A percentile compares a stretch with the other conserved stretches of the same genome.
These are phyloP conservation scores for Alternaria triticina DNA, from an alignment of 2,329 filamentous ascomycete genomes.

Conservation along the genomic window DNA sequence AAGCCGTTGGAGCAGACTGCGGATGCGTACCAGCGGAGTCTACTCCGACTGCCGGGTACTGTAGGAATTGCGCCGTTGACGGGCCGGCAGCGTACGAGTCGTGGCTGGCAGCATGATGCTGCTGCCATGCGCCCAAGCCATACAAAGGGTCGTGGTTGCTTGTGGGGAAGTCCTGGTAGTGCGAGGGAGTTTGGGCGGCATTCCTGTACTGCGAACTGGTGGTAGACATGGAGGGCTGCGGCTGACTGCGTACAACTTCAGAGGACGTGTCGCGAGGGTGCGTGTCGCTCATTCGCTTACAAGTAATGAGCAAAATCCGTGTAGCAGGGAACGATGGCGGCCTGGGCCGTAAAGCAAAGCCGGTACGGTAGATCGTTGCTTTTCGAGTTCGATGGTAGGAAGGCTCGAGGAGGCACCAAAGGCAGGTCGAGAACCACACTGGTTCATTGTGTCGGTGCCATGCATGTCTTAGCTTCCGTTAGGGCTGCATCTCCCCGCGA, in stretches of 20 bases:
- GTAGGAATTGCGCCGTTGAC: constrained; percentile 30
- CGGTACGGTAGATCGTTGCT: constrained; percentile 23
- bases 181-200: constrained; percentile 33
- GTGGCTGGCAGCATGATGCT: constrained; percentile 17
- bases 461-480: constrained; percentile 32
- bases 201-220: constrained; percentile 39
- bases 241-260: constrained; percentile 34
- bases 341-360: constrained; percentile 28
- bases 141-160: constrained; percentile 32
- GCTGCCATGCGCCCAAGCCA: constrained; percentile 35
- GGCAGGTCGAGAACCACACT: constrained; percentile 25
- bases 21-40: constrained; percentile 32
- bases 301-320: constrained; percentile 19
- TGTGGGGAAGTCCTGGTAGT: constrained; percentile 32
- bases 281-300: constrained; percentile 29
- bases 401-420: constrained; percentile 29
- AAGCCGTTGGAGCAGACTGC: constrained; percentile 22
- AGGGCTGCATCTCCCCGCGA: constrained; percentile 32
- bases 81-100: constrained; percentile 31
- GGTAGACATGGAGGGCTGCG: constrained; percentile 37
- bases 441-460: constrained; percentile 17
- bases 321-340: constrained; percentile 25
- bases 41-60: constrained; percentile 31
- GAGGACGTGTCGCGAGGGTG: constrained; percentile 18
- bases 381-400: constrained; percentile 23